Conservation (phyloP, 2,329 filamentous ascomycete genomes). For the Dothideomycetes sp. region DNA sequence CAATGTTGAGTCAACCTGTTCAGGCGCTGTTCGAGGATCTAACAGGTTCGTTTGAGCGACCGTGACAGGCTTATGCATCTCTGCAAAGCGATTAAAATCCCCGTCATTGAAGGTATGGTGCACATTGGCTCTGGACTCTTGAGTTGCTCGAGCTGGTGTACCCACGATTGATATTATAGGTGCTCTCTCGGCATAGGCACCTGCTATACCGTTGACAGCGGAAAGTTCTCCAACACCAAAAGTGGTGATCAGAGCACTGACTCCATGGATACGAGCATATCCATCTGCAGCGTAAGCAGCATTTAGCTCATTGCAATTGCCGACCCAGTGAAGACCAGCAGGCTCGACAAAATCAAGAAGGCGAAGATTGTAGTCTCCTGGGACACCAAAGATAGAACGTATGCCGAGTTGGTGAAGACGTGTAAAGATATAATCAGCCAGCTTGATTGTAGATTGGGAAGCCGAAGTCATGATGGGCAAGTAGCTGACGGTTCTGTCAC, state of each 20-base stretch:
- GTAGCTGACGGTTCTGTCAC: too few relatives aligned
- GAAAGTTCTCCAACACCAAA: conserved; percentile 42
- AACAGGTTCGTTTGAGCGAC: conserved; percentile 63
- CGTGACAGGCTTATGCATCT: conserved; percentile 64
- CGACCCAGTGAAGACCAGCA: conserved; percentile 48
- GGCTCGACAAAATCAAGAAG: conserved; percentile 28
- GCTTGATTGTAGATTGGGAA: too few relatives aligned
- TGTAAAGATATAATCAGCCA: conserved; percentile 28
- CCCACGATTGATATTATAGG: conserved; percentile 41
- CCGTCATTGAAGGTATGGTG: conserved; percentile 34
- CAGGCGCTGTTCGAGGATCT: conserved; percentile 59
- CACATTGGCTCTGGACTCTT: conserved; percentile 34
- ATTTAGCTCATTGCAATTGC: conserved; percentile 54
- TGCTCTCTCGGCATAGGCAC: conserved; percentile 38
- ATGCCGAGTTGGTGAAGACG: conserved; percentile 37
- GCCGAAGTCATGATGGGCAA: not conserved
- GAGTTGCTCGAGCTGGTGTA: conserved; percentile 33
- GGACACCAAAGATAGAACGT: conserved; percentile 39
- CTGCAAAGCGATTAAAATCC: conserved; percentile 30
- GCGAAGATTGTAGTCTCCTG: conserved; percentile 30
- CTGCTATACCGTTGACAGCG: conserved; percentile 39
- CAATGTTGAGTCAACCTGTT: conserved; percentile 69
- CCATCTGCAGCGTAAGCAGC: conserved; percentile 41
- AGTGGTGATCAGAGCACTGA: conserved; percentile 38
- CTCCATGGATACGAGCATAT: conserved; percentile 31